Evolutionary conservation across 306 rosid genomes (phyloP), one percentile per base, ranked within the genome.

Genomic region (Castanopsis chinensis): DNA sequence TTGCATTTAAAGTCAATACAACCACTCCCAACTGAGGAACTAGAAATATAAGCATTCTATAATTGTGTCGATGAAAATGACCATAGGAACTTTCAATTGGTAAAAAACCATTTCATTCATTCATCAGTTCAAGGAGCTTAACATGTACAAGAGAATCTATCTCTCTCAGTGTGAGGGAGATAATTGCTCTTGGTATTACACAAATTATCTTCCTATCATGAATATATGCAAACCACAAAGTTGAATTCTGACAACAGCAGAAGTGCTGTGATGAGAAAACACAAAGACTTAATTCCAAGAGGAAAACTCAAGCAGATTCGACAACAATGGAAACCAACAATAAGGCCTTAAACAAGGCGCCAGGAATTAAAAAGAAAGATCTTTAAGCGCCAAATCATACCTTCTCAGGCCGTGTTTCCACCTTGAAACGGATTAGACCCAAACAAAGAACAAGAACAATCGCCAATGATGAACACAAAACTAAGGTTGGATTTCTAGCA

Each of bases 361-460:
- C 23, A 6, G 20, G 76, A 43, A 28, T 41, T 20, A 53, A 32
- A 54, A 45, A 74, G 74, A 77, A 20, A 78, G 14, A 78, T 76
- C 69, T 76, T 65, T 59, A 77, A 13, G 27, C 60, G 55, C 67
- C 25, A n/a, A 78, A 72, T 20, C 67, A 54, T 87, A 93, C 99
- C 93, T 95, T 95, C 85, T 89, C 96, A 59, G 99, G 98, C 64
- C 98, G 85, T 73, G 99, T 93, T 87, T 95, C 99, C 86, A 95
- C 98, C 88, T 90, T 90, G 88, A 93, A 90, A 81, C 83, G 89
- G 67, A 95, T 81, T 79, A 95, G 97, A 79, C 99, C 99, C 49
- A 95, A 76, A 85, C 98, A 93, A 27, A 95, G 96, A 60, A 95
- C 84, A 82, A 93, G 87, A 89, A 91, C 94, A 37, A 90, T 72